These are phyloP conservation scores for Sphaerosporella brunnea DNA, from an alignment of 495 filamentous ascomycete species.

Conservation along the genomic window DNA sequence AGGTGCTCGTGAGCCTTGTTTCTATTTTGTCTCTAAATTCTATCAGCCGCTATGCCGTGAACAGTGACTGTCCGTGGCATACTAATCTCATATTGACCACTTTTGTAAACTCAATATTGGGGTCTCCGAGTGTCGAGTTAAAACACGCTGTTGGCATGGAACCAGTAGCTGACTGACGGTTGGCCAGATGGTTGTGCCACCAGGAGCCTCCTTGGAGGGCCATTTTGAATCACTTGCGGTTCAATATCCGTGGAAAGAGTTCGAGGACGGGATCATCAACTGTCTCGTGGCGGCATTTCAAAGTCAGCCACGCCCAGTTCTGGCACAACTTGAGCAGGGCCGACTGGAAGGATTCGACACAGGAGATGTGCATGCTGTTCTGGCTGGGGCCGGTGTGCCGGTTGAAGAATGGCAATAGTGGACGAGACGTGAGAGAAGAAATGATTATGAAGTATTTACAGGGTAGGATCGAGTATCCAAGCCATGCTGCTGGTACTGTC, in stretches of 20 bases:
- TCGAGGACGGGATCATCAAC: slow-evolving; percentile 16
- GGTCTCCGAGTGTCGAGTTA: too few relatives aligned
- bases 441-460: background rate
- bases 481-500: background rate
- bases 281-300: slow-evolving; percentile 13
- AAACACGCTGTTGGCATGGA: too few relatives aligned
- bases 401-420: background rate
- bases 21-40: too few relatives aligned
- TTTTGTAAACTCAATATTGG: too few relatives aligned
- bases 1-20: too few relatives aligned
- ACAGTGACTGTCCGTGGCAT: too few relatives aligned
- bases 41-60: too few relatives aligned
- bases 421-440: background rate
- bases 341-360: slow-evolving; percentile 20
- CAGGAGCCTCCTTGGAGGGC: slow-evolving; percentile 10
- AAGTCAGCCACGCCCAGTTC: slow-evolving; percentile 12
- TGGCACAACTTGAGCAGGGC: slow-evolving; percentile 18
- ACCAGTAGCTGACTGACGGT: too few relatives aligned
- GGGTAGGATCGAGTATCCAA: background rate
- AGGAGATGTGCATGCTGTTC: slow-evolving; percentile 16
- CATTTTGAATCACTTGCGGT: slow-evolving; percentile 17
- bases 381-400: slow-evolving; percentile 15
- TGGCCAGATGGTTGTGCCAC: too few relatives aligned
- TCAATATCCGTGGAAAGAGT: slow-evolving; percentile 15
- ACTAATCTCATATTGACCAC: too few relatives aligned